Evolutionary conservation across 164 flowering plant genomes (phyloP).

Genomic region (Brasenia schreberi): DNA sequence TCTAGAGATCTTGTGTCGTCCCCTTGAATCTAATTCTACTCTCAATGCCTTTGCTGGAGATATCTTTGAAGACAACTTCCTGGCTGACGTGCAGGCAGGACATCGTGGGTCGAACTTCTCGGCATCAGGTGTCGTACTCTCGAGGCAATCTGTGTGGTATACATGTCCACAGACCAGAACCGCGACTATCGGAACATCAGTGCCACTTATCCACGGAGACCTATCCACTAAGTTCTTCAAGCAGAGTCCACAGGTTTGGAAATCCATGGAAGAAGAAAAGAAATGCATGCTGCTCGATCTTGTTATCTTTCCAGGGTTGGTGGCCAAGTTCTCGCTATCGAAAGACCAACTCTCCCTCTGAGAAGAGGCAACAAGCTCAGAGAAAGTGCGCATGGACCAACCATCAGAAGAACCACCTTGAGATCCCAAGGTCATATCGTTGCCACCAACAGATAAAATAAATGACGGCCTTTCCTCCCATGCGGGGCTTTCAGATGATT

Average conservation of each 20-base stretch:
- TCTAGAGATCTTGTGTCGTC: conserved; percentile 34
- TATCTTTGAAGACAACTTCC: conserved; percentile 40
- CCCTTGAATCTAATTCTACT: conserved; percentile 41
- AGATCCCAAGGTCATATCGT: conserved; percentile 43
- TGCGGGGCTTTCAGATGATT: conserved; percentile 43
- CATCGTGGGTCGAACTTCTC: conserved; percentile 67
- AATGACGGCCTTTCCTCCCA: conserved; percentile 62
- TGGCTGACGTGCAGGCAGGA: conserved; percentile 63
- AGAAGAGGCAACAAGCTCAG: conserved; percentile 73
- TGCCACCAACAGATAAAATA: conserved; percentile 37
- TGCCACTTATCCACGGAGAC: conserved; percentile 31
- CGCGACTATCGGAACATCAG: conserved; percentile 52
- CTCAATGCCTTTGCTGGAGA: conserved; percentile 30
- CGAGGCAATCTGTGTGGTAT: conserved; percentile 85
- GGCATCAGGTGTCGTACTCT: conserved; percentile 48
- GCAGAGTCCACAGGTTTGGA: conserved; percentile 62
- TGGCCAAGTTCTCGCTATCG: conserved; percentile 52
- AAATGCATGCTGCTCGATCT: conserved; percentile 44
- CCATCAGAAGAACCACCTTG: conserved; percentile 73
- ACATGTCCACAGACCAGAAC: conserved; percentile 87
- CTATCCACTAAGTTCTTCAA: conserved; percentile 52
- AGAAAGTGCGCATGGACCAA: conserved; percentile 74
- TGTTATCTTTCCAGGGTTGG: conserved; percentile 31
- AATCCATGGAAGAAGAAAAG: conserved; percentile 43
- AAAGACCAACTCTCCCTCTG: conserved; percentile 85